Base-by-base conservation (phyloP, 441 rosid genomes). In the Manihot esculenta region DNA sequence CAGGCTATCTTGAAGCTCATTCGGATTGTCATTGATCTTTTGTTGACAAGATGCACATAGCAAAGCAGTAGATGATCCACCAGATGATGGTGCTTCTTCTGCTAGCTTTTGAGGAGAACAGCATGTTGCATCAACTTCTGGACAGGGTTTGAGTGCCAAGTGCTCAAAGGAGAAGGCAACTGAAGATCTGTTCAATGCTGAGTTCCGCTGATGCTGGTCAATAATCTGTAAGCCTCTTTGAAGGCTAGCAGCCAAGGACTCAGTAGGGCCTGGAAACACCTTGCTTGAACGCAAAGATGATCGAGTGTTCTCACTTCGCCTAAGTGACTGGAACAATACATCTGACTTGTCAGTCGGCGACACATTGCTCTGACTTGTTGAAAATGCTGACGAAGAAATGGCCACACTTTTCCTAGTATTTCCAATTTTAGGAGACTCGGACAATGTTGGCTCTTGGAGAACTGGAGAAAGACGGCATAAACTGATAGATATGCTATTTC, bases 371-470 rank as follows among this genome's bases (percentile, higher is more conserved):
- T 82, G 86, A 70, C 84, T 85, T 68, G 86, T 75, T 71, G 84
- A 77, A 73, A 81, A 77, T 60, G 84, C 60, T 56, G 97, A 79
- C 64, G 93, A 76, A 72, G 93, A 76, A 72, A 84, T 62, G 60
- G 78, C 79, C 74, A 83, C 64, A 75, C 96, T 92, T 78, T 82
- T 94, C 83, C 94, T 85, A 61, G 81, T 78, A 69, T 84, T 83
- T 83, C 84, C 86, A 67, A 95, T 82, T 86, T 86, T 95, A 24
- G 99, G 98, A 68, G 98, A 95, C 80, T 95, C 98, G 0, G 97
- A 90, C 65, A 86, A 73, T 53, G 84, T 82, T 59, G 98, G 97
- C 70, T 90, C 99, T 76, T 88, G 88, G 64, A 91, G 87, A 73
- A 82, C 72, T 30, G 83, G 69, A 55, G 99, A 87, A 64, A 72